Conservation (phyloP, 202 grass and related monocot species). For the Zizania palustris region DNA sequence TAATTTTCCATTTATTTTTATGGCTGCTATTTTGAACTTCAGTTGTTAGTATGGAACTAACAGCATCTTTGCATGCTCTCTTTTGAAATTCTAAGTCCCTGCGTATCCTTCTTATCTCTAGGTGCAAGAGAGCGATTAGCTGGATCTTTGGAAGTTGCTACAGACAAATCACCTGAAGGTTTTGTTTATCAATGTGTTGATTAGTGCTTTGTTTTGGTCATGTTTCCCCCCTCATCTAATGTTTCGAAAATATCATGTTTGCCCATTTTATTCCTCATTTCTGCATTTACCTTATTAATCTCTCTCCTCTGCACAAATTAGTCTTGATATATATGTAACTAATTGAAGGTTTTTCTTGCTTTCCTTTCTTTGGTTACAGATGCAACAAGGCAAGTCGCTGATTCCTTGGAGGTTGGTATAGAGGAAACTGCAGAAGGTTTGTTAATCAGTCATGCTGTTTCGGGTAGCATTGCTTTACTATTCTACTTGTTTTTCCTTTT, state of each 20-base stretch:
- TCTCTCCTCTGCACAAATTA: too few species aligned
- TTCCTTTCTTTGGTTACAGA: slow-evolving; percentile 21
- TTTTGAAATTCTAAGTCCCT: neutral
- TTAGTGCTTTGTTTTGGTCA: neutral
- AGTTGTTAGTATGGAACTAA: slow-evolving; percentile 25
- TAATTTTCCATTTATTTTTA: too few species aligned
- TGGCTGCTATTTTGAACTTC: neutral
- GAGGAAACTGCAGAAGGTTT: slow-evolving; percentile 42
- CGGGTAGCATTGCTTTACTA: neutral
- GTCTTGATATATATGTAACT: neutral
- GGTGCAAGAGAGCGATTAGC: slow-evolving; percentile 13
- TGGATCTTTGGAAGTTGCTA: slow-evolving; percentile 6
- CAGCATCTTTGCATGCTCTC: neutral
- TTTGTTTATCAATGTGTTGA: neutral
- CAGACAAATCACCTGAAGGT: slow-evolving; percentile 22
- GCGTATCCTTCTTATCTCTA: slow-evolving; percentile 17
- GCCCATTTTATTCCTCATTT: neutral
- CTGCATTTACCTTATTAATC: neutral
- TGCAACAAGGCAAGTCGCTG: neutral
- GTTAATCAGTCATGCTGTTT: slow-evolving; percentile 36
- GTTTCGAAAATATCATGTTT: neutral
- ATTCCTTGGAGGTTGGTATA: slow-evolving; percentile 17
- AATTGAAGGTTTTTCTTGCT: neutral
- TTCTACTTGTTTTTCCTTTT: slow-evolving; percentile 1
- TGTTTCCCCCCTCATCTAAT: neutral